Evolutionary conservation across 1,139 yeast genomes (phyloP).

Genomic region (Candida labiduridarum): DNA sequence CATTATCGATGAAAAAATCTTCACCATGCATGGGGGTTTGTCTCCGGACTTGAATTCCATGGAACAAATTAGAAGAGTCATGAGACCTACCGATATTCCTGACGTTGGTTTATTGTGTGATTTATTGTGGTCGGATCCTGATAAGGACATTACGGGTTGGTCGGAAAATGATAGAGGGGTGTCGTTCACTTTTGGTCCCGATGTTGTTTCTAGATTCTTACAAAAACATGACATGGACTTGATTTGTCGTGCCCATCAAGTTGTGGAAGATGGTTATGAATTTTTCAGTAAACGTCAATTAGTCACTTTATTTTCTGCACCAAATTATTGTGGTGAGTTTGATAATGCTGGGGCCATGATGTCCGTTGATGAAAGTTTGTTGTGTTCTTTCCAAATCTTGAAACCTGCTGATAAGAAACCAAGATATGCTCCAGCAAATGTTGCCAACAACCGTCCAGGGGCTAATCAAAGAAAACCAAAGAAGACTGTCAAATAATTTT

Average conservation of each 20-base stretch:
- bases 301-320: constrained; percentile 93
- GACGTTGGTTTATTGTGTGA: constrained; percentile 96
- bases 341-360: constrained; percentile 99
- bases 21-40: constrained; percentile 98
- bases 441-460: constrained; percentile 57
- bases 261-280: constrained; percentile 98
- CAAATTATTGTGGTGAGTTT: constrained; percentile 97
- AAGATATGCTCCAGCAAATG: constrained; percentile 58
- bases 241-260: constrained; percentile 98
- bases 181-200: constrained; percentile 96
- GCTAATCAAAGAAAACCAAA: constrained; percentile 76
- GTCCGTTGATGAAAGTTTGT: constrained; percentile 94
- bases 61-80: constrained; percentile 97
- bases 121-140: constrained; percentile 97
- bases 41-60: constrained; percentile 95
- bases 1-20: constrained; percentile 94
- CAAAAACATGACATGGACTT: constrained; percentile 97
- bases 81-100: constrained; percentile 99
- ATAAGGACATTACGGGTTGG: constrained; percentile 97
- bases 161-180: constrained; percentile 98
- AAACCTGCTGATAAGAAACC: constrained; percentile 94
- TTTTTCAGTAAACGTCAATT: constrained; percentile 93
- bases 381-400: constrained; percentile 96
- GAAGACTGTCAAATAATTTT: constrained; percentile 52
- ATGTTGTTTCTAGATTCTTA: constrained; percentile 89